Percentiles rank a stretch among this genome's conserved stretches.
phyloP scores from a whole-genome alignment of 2,329 filamentous ascomycete species.

The Ceratocystis destructans region DNA sequence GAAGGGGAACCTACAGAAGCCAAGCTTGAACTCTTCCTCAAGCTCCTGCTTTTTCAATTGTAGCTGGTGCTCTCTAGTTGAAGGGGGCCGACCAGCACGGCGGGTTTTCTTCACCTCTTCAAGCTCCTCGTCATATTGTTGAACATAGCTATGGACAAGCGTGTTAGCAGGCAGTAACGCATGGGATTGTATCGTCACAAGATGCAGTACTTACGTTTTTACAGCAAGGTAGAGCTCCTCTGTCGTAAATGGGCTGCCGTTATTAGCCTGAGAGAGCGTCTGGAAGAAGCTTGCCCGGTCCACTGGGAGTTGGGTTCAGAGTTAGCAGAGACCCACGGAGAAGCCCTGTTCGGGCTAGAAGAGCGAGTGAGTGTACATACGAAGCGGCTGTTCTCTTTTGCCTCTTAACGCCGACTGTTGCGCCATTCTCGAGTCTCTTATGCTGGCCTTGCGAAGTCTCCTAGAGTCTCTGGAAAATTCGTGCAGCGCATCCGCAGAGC shows the following conservation, averaged over 20 bases:
- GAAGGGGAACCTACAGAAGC: constrained; percentile 50
- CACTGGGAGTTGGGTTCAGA: constrained; percentile 21
- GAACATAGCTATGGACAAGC: constrained; percentile 40
- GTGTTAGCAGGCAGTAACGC: neutral
- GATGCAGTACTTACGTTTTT: constrained; percentile 35
- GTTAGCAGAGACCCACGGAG: neutral
- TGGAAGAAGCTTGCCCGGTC: constrained; percentile 51
- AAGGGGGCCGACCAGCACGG: constrained; percentile 66
- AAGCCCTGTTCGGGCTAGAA: neutral
- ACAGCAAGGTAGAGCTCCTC: constrained; percentile 48
- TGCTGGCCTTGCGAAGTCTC: constrained; percentile 62
- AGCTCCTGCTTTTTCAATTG: constrained; percentile 57
- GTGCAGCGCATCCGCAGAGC: constrained; percentile 59
- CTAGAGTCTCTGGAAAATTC: constrained; percentile 79
- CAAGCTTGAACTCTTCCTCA: constrained; percentile 65
- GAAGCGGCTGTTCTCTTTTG: constrained; percentile 59
- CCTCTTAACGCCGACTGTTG: constrained; percentile 54
- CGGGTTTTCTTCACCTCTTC: constrained; percentile 51
- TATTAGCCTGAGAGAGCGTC: constrained; percentile 34
- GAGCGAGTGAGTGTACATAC: constrained; percentile 34
- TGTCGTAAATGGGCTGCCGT: constrained; percentile 35
- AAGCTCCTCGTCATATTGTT: constrained; percentile 59
- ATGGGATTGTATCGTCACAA: neutral
- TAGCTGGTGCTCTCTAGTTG: constrained; percentile 61
- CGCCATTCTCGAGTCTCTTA: constrained; percentile 69